Evolutionary conservation across 306 rosid species (phyloP), one percentile per base, ranked within the genome.

Genomic region (Datisca glomerata): DNA sequence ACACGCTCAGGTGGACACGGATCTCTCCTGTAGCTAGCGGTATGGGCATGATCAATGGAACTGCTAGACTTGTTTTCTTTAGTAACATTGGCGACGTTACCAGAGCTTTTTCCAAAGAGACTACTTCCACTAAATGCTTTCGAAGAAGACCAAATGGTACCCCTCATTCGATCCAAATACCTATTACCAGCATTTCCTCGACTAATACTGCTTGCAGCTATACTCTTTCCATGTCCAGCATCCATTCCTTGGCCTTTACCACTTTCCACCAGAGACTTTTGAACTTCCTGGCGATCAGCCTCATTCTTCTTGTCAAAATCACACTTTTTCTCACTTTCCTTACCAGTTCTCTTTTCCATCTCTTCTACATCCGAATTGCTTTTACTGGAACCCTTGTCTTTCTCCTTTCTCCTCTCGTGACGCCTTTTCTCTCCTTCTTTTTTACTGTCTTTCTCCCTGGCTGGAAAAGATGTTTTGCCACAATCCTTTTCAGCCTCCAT

Each of bases 291-390:
- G 7, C 71, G 78, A 57, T 79, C 93, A 33, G 24, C 39, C 59
- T 81, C 94, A 64, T 59, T 54, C 58, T 74, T 89, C 56, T 68
- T 89, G 42, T 80, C 93, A 20, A 24, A 38, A 33, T 80, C 98
- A 47, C 64, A 61, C 79, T 84, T 91, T 29, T 68, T 65, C 19
- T 78, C 96, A 60, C 47, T 73, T 57, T 89, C 98, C 79, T 84
- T 84, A 42, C 74, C 81, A 42, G 75, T 53, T 73, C 56, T 84
- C 71, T 66, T 91, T 51, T 84, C 98, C 65, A 84, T 54, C 61
- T 84, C 98, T 63, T 91, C 98, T 6, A 23, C 92, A 57, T 91
- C 98, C 45, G 98, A 91, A 68, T 91, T 80, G 76, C 98, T 91
- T 78, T 80, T 84, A 70, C 85, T 91, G 14, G 94, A 91, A 15